Evolutionary conservation across 2,329 filamentous ascomycete species (phyloP).

Genomic region (Acrocalymma vagum): DNA sequence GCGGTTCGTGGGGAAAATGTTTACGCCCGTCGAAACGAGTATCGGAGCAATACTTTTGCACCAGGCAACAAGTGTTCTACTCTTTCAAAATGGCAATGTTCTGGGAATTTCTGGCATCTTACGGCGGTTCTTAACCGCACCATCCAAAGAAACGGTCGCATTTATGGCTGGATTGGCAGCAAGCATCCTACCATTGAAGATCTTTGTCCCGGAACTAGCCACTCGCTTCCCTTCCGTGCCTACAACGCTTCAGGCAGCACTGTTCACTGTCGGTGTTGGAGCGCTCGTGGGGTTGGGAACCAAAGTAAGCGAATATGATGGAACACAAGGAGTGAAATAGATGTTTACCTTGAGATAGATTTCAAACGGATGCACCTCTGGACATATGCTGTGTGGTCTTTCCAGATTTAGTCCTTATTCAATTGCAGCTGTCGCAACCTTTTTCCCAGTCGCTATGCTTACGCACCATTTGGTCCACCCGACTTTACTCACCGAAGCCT

Average conservation of each 20-base stretch:
- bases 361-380: slow-evolving; percentile 61
- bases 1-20: slow-evolving; percentile 48
- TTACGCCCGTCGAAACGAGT: slow-evolving; percentile 61
- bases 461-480: slow-evolving; percentile 51
- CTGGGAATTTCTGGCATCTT: slow-evolving; percentile 61
- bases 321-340: neutral
- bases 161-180: slow-evolving; percentile 57
- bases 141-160: slow-evolving; percentile 52
- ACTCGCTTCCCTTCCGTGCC: slow-evolving; percentile 52
- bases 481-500: slow-evolving; percentile 50
- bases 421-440: slow-evolving; percentile 51
- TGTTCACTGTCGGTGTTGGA: slow-evolving; percentile 52
- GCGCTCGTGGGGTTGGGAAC: slow-evolving; percentile 61
- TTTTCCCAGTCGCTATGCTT: slow-evolving; percentile 42
- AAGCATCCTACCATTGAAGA: slow-evolving; percentile 52
- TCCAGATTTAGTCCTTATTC: slow-evolving; percentile 60
- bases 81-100: slow-evolving; percentile 60
- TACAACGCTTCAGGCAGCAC: slow-evolving; percentile 42
- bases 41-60: slow-evolving; percentile 61
- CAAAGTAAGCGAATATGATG: slow-evolving; percentile 49
- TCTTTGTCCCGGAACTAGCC: slow-evolving; percentile 54
- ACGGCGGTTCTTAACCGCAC: slow-evolving; percentile 50
- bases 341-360: slow-evolving; percentile 23
- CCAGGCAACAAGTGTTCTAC: slow-evolving; percentile 58
- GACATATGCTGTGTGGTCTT: slow-evolving; percentile 64